Conservation (phyloP, 208 protist genomes). For the Vickermania ingenoplastis region DNA sequence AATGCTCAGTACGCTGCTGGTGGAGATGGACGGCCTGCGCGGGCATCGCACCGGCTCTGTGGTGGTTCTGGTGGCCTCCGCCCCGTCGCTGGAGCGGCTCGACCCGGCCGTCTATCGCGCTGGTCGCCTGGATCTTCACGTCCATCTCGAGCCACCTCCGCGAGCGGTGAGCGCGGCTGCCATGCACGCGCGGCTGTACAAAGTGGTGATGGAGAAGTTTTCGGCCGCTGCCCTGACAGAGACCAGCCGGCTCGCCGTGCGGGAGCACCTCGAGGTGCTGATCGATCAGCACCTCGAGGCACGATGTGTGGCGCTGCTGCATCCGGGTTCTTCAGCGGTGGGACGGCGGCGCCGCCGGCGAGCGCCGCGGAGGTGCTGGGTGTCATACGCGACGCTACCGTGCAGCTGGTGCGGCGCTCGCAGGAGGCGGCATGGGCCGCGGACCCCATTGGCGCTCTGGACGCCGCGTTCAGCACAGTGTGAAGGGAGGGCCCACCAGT, state of each 20-base stretch:
- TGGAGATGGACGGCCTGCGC: conserved; percentile 86
- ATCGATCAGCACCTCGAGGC: not conserved
- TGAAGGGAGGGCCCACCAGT: no score
- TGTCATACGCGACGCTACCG: conserved; percentile 13
- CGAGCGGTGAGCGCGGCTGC: conserved; percentile 2
- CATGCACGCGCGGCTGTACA: conserved; percentile 8
- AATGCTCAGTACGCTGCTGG: conserved; percentile 85
- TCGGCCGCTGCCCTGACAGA: no score
- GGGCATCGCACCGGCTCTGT: conserved; percentile 7
- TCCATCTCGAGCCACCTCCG: conserved; percentile 29
- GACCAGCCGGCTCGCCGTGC: not conserved
- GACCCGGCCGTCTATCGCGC: conserved; percentile 80
- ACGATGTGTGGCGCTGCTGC: no score
- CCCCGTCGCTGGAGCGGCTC: conserved; percentile 41
- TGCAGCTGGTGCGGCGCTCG: conserved; percentile 7
- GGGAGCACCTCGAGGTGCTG: not conserved
- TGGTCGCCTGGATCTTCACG: conserved; percentile 80
- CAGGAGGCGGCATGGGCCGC: conserved; percentile 8
- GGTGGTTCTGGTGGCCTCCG: conserved; percentile 79
- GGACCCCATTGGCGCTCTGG: no score
- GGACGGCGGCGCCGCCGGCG: no score
- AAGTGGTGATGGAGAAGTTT: not conserved
- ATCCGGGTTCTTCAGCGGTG: no score
- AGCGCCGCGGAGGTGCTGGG: conserved; percentile 1
- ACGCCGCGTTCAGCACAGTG: no score